Conservation (phyloP, 306 rosid genomes). For the Lathyrus oleraceus region DNA sequence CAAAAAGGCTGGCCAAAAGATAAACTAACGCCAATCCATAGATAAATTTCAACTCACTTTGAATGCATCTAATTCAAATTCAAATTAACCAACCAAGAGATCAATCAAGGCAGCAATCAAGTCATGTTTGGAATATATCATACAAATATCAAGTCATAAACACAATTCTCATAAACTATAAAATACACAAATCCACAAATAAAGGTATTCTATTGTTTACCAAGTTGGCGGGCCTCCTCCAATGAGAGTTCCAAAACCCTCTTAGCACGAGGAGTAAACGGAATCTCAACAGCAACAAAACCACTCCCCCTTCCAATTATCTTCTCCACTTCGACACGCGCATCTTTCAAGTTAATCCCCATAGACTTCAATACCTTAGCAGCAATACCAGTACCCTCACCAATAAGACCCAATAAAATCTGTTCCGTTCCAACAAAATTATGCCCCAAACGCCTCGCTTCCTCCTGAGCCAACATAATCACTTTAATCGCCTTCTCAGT, state of each 20-base stretch:
- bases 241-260: constrained; percentile 94
- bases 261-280: constrained; percentile 98
- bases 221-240: constrained; percentile 99
- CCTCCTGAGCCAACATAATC: constrained; percentile 98
- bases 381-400: constrained; percentile 98
- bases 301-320: constrained; percentile 99
- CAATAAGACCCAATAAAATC: constrained; percentile 92
- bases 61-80: background rate
- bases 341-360: constrained; percentile 97
- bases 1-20: background rate
- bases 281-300: constrained; percentile 96
- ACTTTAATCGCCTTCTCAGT: constrained; percentile 97
- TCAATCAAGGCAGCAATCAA: background rate
- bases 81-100: background rate
- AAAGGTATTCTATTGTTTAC: constrained; percentile 39
- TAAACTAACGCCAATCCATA: background rate
- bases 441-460: constrained; percentile 96
- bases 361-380: constrained; percentile 95
- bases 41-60: background rate
- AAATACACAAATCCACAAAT: background rate
- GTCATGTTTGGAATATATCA: background rate
- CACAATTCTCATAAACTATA: background rate
- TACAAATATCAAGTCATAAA: background rate
- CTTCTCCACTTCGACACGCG: constrained; percentile 97
- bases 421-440: constrained; percentile 98